These are phyloP conservation scores for Inga laurina DNA, from an alignment of 306 rosid genomes.

Conservation along the genomic window DNA sequence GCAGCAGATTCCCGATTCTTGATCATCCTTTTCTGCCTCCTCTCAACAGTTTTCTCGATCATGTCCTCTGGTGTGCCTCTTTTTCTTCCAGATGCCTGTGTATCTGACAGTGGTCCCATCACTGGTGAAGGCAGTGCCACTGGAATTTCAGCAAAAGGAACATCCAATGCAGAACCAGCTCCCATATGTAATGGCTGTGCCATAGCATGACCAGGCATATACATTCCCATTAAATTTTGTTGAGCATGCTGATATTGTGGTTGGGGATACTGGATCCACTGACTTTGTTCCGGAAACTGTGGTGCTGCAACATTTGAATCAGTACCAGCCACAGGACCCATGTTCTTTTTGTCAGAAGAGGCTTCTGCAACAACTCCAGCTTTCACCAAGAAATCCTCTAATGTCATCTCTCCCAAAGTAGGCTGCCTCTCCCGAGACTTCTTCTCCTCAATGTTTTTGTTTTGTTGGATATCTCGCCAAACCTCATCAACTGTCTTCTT, in stretches of 20 bases:
- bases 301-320: slow-evolving; percentile 49
- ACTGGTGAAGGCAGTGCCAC: slow-evolving; percentile 61
- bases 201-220: slow-evolving; percentile 60
- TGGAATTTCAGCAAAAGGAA: slow-evolving; percentile 61
- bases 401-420: slow-evolving; percentile 95
- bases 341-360: slow-evolving; percentile 44
- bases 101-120: slow-evolving; percentile 70
- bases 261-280: slow-evolving; percentile 78
- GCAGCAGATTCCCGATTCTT: slow-evolving; percentile 99
- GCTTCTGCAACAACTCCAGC: slow-evolving; percentile 81
- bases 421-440: slow-evolving; percentile 63
- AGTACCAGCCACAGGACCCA: slow-evolving; percentile 41
- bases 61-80: slow-evolving; percentile 67
- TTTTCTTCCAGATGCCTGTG: slow-evolving; percentile 66
- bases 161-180: slow-evolving; percentile 65
- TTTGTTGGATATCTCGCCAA: slow-evolving; percentile 90
- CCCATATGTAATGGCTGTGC: slow-evolving; percentile 65
- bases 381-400: slow-evolving; percentile 92
- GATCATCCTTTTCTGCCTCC: slow-evolving; percentile 95
- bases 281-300: slow-evolving; percentile 66
- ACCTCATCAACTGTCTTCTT: slow-evolving; percentile 97
- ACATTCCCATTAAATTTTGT: slow-evolving; percentile 69
- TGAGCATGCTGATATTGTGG: slow-evolving; percentile 74
- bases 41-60: slow-evolving; percentile 80
- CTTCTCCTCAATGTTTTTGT: slow-evolving; percentile 53